Evolutionary conservation across 2,329 filamentous ascomycete genomes (phyloP).

Genomic region (Onygena corvina): DNA sequence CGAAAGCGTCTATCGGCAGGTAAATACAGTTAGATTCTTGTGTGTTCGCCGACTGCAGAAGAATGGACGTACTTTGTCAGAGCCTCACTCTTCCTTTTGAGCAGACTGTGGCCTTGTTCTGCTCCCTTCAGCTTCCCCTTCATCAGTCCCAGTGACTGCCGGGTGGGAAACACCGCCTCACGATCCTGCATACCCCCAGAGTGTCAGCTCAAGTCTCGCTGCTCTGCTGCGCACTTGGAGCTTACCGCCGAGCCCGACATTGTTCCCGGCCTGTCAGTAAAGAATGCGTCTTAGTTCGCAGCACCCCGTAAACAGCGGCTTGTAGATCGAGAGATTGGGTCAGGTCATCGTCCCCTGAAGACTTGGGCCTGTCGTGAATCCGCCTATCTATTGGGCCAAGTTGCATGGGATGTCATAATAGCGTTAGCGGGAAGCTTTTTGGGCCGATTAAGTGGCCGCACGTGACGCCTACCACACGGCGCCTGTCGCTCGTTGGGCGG

Average conservation of each 20-base stretch:
- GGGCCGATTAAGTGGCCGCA: background rate
- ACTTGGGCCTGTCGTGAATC: too few relatives aligned
- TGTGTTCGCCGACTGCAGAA: conserved; percentile 1
- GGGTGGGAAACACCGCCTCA: conserved; percentile 93
- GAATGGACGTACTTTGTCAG: conserved; percentile 71
- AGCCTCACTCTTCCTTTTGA: conserved; percentile 97
- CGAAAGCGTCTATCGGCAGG: conserved; percentile 59
- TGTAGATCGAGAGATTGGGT: background rate
- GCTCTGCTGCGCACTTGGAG: background rate
- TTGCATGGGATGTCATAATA: background rate
- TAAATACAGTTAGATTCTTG: conserved; percentile 18
- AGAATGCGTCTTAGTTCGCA: too few relatives aligned
- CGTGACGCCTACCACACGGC: background rate
- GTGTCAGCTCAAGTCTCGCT: conserved; percentile 15
- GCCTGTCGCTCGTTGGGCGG: background rate
- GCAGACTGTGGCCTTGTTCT: conserved; percentile 78
- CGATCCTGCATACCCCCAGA: conserved; percentile 52
- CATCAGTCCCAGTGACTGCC: conserved; percentile 93
- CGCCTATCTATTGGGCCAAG: background rate
- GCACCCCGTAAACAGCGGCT: conserved; percentile 9
- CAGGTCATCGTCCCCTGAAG: background rate
- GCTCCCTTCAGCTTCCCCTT: conserved; percentile 95
- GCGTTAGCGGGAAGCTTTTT: background rate
- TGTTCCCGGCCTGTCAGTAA: too few relatives aligned
- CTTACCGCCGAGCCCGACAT: conserved; percentile 34